These are phyloP conservation scores for Stachybotrys chlorohalonatus DNA, from an alignment of 2,329 filamentous ascomycete genomes.

Conservation along the genomic window DNA sequence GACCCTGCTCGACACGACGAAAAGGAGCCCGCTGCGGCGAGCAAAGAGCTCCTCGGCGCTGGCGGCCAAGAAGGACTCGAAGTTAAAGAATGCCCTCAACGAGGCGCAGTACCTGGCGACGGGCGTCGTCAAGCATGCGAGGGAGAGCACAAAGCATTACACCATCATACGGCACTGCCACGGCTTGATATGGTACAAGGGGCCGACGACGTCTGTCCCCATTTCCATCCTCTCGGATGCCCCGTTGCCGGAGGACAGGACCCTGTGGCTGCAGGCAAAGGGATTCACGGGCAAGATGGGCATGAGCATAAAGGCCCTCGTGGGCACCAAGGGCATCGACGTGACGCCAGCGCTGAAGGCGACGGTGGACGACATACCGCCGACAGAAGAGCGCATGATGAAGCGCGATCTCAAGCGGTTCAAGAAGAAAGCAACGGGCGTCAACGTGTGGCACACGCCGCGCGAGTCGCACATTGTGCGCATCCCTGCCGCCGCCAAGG, in stretches of 20 bases:
- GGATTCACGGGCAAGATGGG: slow-evolving; percentile 61
- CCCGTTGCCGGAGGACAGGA: slow-evolving; percentile 46
- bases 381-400: slow-evolving; percentile 54
- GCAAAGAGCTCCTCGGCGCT: slow-evolving; percentile 23
- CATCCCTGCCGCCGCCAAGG: slow-evolving; percentile 52
- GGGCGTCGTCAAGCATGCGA: slow-evolving; percentile 53
- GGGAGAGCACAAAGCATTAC: slow-evolving; percentile 56
- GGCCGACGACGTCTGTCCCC: slow-evolving; percentile 52
- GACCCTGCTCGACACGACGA: background rate
- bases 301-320: slow-evolving; percentile 54
- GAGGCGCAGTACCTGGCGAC: slow-evolving; percentile 58
- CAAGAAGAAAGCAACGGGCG: slow-evolving; percentile 41
- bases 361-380: slow-evolving; percentile 36
- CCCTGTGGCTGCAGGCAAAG: slow-evolving; percentile 59
- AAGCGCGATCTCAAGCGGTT: slow-evolving; percentile 61
- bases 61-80: slow-evolving; percentile 6
- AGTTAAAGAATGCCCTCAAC: slow-evolving; percentile 39
- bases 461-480: slow-evolving; percentile 57
- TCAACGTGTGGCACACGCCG: slow-evolving; percentile 36
- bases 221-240: slow-evolving; percentile 55
- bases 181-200: slow-evolving; percentile 57
- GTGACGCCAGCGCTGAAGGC: slow-evolving; percentile 51
- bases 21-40: slow-evolving; percentile 10
- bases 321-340: slow-evolving; percentile 50
- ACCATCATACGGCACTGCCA: slow-evolving; percentile 59